A percentile compares a stretch with the other conserved stretches of the same genome.
phyloP scores from a whole-genome alignment of 2,329 filamentous ascomycete genomes.

The Talaromyces sp. region DNA sequence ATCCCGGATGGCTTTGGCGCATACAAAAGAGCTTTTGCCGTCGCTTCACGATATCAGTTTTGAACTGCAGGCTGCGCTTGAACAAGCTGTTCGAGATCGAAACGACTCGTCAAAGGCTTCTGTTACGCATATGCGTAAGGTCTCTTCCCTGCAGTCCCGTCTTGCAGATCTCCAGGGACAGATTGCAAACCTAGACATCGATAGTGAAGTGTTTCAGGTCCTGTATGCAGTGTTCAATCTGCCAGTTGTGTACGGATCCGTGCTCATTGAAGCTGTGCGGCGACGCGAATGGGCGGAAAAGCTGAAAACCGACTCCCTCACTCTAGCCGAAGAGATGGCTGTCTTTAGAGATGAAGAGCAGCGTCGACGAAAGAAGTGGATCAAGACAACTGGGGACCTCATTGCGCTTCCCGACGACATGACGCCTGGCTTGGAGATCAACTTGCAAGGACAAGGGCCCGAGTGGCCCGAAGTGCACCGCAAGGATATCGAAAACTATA shows the following conservation, averaged over 20 bases:
- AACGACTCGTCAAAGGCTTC: conserved; percentile 63
- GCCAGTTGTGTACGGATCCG: conserved; percentile 83
- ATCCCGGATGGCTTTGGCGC: conserved; percentile 59
- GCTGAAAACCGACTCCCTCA: conserved; percentile 79
- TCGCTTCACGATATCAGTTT: conserved; percentile 52
- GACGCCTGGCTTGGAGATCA: conserved; percentile 76
- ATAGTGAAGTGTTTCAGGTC: conserved; percentile 76
- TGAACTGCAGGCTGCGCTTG: conserved; percentile 49
- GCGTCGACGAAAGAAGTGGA: conserved; percentile 82
- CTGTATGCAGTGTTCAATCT: conserved; percentile 75
- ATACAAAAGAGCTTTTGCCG: conserved; percentile 60
- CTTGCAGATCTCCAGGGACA: conserved; percentile 68
- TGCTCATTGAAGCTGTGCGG: conserved; percentile 77
- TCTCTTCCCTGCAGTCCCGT: conserved; percentile 72
- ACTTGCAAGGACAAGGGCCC: conserved; percentile 71
- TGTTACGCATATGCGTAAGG: conserved; percentile 71
- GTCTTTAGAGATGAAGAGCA: conserved; percentile 89
- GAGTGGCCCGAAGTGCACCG: conserved; percentile 74
- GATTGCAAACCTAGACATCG: conserved; percentile 66
- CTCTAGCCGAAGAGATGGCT: conserved; percentile 87
- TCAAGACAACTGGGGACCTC: conserved; percentile 73
- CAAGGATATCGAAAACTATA: conserved; percentile 70
- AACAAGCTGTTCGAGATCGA: conserved; percentile 55
- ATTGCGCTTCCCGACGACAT: conserved; percentile 62
- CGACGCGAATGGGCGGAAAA: conserved; percentile 90